Evolutionary conservation across 73 alveolate genomes (phyloP).

Genomic region (Paramecium primaurelia): DNA sequence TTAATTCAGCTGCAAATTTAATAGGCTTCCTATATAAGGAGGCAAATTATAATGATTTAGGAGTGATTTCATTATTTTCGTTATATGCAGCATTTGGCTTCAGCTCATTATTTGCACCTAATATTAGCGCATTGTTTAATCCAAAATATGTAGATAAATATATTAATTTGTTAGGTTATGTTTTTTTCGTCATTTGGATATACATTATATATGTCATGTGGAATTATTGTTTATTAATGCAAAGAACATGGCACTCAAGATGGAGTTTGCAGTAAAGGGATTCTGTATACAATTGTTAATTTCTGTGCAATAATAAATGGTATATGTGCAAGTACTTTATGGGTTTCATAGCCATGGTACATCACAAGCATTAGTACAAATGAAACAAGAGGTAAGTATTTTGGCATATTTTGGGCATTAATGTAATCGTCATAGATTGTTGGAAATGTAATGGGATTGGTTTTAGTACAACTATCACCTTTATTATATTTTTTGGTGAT

Average conservation of each 20-base stretch:
- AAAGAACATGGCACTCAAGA: neutral
- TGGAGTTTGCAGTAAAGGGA: constrained; percentile 15
- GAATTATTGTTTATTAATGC: constrained; percentile 47
- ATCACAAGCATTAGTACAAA: constrained; percentile 28
- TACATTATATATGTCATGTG: constrained; percentile 21
- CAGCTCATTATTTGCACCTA: constrained; percentile 28
- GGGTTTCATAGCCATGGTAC: constrained; percentile 58
- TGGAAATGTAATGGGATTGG: constrained; percentile 45
- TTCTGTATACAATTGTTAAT: constrained; percentile 15
- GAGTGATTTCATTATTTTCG: constrained; percentile 36
- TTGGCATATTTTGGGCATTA: constrained; percentile 60
- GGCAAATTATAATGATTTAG: constrained; percentile 27
- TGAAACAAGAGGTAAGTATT: constrained; percentile 45
- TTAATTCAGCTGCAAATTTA: constrained; percentile 54
- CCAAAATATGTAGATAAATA: constrained; percentile 8
- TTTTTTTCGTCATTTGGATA: neutral
- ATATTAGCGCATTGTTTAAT: neutral
- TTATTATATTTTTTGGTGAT: constrained; percentile 41
- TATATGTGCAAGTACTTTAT: constrained; percentile 45
- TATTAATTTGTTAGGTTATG: constrained; percentile 5
- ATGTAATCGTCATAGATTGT: constrained; percentile 49
- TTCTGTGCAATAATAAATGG: constrained; percentile 46
- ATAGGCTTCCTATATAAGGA: constrained; percentile 8
- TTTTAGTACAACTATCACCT: constrained; percentile 11
- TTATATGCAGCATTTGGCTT: constrained; percentile 36